Percentiles rank a stretch among this genome's conserved stretches.
Conservation (phyloP, 371 early-diverging fungal species). For the Rhizomucor miehei region DNA sequence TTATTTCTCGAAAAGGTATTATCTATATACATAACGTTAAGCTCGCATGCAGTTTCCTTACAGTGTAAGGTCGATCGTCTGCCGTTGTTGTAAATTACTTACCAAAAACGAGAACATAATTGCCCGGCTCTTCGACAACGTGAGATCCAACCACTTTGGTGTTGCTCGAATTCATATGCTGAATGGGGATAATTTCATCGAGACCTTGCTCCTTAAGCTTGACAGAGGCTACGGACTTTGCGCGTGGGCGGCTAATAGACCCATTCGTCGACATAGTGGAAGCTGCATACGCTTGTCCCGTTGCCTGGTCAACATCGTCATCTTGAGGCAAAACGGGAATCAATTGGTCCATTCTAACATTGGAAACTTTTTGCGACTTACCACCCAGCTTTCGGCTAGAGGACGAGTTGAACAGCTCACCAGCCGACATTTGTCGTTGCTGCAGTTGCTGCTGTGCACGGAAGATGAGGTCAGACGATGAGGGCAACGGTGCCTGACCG, state of each 20-base stretch:
- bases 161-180: constrained; percentile 25
- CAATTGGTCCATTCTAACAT: not conserved
- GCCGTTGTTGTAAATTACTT: not conserved
- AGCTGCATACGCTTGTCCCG: not conserved
- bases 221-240: constrained; percentile 21
- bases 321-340: too few relatives aligned
- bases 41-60: not conserved
- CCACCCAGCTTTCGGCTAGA: not conserved
- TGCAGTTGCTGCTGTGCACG: constrained; percentile 18
- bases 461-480: constrained; percentile 20
- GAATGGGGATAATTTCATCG: constrained; percentile 29
- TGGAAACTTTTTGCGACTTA: not conserved
- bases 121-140: constrained; percentile 34
- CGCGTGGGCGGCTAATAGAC: constrained; percentile 8
- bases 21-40: constrained; percentile 40
- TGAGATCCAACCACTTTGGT: constrained; percentile 27
- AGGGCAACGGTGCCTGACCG: constrained; percentile 17
- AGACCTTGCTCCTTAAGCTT: constrained; percentile 22
- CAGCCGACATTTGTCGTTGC: constrained; percentile 19
- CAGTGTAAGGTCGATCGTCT: not conserved
- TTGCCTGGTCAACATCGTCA: constrained; percentile 12
- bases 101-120: constrained; percentile 44
- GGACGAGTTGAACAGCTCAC: constrained; percentile 7
- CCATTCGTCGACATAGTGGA: not conserved
- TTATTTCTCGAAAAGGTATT: constrained; percentile 89